These are phyloP conservation scores for Castanopsis chinensis DNA, from an alignment of 306 rosid genomes.

Conservation along the genomic window DNA sequence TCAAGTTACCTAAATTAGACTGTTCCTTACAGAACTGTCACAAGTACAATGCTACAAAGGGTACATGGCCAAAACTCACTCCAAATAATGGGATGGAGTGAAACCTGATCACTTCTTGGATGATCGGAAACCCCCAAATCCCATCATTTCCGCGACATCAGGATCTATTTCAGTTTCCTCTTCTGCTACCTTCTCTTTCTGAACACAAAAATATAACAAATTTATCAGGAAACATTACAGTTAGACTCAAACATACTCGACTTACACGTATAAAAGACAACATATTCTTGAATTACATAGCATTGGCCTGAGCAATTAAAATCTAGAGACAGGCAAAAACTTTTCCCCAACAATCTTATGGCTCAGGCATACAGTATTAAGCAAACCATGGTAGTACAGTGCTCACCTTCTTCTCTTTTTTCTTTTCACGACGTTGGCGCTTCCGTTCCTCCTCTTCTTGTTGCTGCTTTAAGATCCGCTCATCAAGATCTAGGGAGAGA, in stretches of 20 bases:
- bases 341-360: neutral
- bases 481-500: slow-evolving; percentile 69
- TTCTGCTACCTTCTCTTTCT: slow-evolving; percentile 78
- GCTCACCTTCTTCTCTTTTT: slow-evolving; percentile 86
- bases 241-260: too few relatives aligned
- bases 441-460: slow-evolving; percentile 97
- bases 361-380: neutral
- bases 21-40: slow-evolving; percentile 19
- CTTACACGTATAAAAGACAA: neutral
- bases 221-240: neutral
- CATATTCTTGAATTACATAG: neutral
- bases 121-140: slow-evolving; percentile 90
- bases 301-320: neutral
- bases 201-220: slow-evolving; percentile 24
- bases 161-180: slow-evolving; percentile 85
- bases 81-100: slow-evolving; percentile 5
- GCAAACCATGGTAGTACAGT: slow-evolving; percentile 6
- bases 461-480: slow-evolving; percentile 84
- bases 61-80: slow-evolving; percentile 19
- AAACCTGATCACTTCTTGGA: slow-evolving; percentile 55
- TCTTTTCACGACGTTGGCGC: slow-evolving; percentile 86
- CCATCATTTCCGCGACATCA: slow-evolving; percentile 97
- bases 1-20: slow-evolving; percentile 18
- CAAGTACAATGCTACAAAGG: neutral
- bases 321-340: neutral